phyloP scores from a whole-genome alignment of 176 grass and related monocot species.

The sorghum (Sorghum bicolor) region Sorghum_bicolor_NCBIv3 NC_012876.2:5224501-5225000 shows the following conservation, averaged over 20 bases:
- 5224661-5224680: too few relatives aligned
- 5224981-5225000: too few relatives aligned
- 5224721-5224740: neutral
- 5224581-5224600: neutral
- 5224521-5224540: neutral
- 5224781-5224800: neutral
- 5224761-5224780: neutral
- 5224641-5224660: neutral
- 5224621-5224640: neutral
- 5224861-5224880: too few relatives aligned
- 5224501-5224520: neutral
- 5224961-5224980: too few relatives aligned
- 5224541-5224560: slow-evolving; percentile 18
- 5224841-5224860: too few relatives aligned
- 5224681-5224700: neutral
- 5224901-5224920: too few relatives aligned
- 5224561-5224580: neutral
- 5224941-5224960: too few relatives aligned
- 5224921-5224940: too few relatives aligned
- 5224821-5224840: too few relatives aligned
- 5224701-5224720: neutral
- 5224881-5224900: too few relatives aligned
- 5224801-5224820: neutral
- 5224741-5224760: neutral
- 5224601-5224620: neutral